A percentile compares a stretch with the other conserved stretches of the same genome.
phyloP scores from a whole-genome alignment of 176 grass and related monocot species.

The Bolboschoenus planiculmis region DNA sequence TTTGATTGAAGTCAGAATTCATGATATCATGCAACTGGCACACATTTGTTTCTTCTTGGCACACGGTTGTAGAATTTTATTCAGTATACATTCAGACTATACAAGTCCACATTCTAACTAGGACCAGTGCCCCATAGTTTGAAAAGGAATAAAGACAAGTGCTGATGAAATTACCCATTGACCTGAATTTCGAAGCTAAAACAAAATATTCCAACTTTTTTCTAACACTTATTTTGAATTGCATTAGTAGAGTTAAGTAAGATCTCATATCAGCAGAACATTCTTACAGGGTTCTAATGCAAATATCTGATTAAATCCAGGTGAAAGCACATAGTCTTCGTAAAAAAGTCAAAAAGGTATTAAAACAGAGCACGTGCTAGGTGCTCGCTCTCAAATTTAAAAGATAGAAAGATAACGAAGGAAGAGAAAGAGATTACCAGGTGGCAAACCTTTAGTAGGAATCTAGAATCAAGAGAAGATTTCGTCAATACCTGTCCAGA shows the following conservation, averaged over 20 bases:
- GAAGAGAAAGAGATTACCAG: conserved; percentile 11
- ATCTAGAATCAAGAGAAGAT: background rate
- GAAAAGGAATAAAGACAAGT: background rate
- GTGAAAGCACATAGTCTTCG: background rate
- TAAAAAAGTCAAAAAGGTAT: background rate
- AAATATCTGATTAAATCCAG: background rate
- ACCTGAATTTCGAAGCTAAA: background rate
- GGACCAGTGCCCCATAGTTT: background rate
- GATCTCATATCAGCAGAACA: background rate
- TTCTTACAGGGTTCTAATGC: background rate
- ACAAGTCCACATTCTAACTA: background rate
- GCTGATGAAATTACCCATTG: background rate
- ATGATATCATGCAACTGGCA: background rate
- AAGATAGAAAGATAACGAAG: conserved; percentile 2
- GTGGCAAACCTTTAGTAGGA: conserved; percentile 5
- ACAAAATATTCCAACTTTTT: background rate
- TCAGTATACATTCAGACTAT: background rate
- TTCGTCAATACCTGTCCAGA: background rate
- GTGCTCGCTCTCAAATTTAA: background rate
- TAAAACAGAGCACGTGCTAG: background rate
- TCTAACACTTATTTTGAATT: background rate
- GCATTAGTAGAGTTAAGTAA: background rate
- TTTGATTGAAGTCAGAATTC: background rate
- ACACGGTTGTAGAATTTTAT: background rate
- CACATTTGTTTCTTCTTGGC: background rate